Evolutionary conservation across 192 early-diverging fungal genomes (phyloP), one percentile per base, ranked within the genome.

Genomic region (Linnemannia exigua): DNA sequence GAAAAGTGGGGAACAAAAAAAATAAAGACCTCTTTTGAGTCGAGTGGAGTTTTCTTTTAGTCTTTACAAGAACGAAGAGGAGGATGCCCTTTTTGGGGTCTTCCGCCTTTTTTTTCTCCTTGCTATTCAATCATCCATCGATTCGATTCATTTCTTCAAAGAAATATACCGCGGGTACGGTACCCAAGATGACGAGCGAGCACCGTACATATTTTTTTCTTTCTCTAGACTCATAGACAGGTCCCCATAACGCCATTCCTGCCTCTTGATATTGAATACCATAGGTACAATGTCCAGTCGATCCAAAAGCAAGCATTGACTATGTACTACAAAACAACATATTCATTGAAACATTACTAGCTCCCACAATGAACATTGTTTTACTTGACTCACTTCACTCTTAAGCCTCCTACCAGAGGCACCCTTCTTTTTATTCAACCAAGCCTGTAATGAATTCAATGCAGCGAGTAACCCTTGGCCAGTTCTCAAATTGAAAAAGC

Each of bases 81-180:
- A 63, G 28, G 28, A 63, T 76, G 15, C 61, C 76, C 82, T 44
- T 74, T 79, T 84, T 84, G 72, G 72, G 82, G 72, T 52, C 63
- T 72, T 37, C 82, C 82, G 82, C 75, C 41, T 74, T 84, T 58
- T 33, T 74, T 48, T 35, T 68, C 17, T 38, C 6, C 3, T 68
- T 20, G 9, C 33, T 74, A 35, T 35, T 46, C 33, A 35, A 35
- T 54, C 33, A 20, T 37, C 5, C 5, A 33, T 70, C 63, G 63
- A 70, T 70, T 41, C 38, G 20, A 38, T 70, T 66, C 48, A 50
- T 11, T 9, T 25, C 52, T n/a, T n/a, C n/a, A n/a, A n/a, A n/a
- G 41, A 44, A 3, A 44, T 44, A 44, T 44, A 44, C n/a, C 9
- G 41, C 9, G 41, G 41, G 41, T 44, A 1, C 25, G 28, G 58